These are phyloP conservation scores for Aspergillus wentii DNA, from an alignment of 495 filamentous ascomycete species.

Conservation along the genomic window DNA sequence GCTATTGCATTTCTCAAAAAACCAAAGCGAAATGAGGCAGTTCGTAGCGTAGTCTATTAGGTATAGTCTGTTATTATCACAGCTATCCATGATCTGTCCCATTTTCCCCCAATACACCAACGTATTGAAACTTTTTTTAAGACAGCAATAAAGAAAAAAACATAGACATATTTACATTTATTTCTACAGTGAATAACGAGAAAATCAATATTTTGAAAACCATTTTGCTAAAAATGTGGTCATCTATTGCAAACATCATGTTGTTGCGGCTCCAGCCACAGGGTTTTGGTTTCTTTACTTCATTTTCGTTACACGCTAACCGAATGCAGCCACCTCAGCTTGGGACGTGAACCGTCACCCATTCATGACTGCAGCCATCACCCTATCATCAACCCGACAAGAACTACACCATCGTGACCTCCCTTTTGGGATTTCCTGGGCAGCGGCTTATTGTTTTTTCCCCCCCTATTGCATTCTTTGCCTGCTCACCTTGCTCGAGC, in stretches of 20 bases:
- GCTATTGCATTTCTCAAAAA: too few relatives aligned
- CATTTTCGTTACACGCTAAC: constrained; percentile 29
- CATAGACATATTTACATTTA: too few relatives aligned
- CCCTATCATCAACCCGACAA: constrained; percentile 19
- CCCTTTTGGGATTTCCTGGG: constrained; percentile 26
- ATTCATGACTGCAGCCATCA: constrained; percentile 20
- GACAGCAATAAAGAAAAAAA: too few relatives aligned
- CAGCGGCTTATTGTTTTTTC: constrained; percentile 13
- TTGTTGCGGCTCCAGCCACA: constrained; percentile 13
- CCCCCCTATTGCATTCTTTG: constrained; percentile 16
- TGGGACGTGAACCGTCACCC: constrained; percentile 32
- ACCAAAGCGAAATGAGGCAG: too few relatives aligned
- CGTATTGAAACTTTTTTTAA: too few relatives aligned
- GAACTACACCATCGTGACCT: constrained; percentile 15
- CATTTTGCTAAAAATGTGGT: too few relatives aligned
- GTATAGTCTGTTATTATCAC: not conserved
- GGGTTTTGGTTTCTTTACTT: constrained; percentile 12
- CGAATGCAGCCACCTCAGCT: constrained; percentile 40
- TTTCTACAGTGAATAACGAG: too few relatives aligned
- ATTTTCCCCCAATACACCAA: too few relatives aligned
- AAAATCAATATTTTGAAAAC: too few relatives aligned
- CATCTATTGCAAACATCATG: not conserved
- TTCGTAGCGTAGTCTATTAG: not conserved
- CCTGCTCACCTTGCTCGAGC: constrained; percentile 9
- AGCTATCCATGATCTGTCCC: too few relatives aligned